Conservation (phyloP, 106 monocot genomes). For the Dendrobium chrysotoxum region DNA sequence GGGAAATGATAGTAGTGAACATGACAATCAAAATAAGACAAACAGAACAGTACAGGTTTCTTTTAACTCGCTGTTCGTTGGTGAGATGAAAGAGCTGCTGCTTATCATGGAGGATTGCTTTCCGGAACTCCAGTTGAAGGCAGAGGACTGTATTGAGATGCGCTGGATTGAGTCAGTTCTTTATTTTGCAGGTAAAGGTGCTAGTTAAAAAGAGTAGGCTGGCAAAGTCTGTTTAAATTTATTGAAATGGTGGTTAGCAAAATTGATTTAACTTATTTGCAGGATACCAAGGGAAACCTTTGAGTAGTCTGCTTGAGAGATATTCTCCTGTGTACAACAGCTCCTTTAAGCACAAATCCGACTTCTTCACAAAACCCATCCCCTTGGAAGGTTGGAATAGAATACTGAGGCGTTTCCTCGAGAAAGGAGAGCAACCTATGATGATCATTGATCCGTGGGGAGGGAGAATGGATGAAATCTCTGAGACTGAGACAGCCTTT, state of each 20-base stretch:
- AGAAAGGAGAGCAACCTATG: neutral
- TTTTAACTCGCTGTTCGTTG: conserved; percentile 29
- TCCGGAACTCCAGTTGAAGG: conserved; percentile 23
- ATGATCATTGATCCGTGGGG: conserved; percentile 23
- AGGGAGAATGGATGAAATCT: conserved; percentile 18
- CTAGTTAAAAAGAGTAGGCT: no score
- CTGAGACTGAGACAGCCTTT: conserved; percentile 12
- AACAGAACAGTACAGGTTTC: neutral
- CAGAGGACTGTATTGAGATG: conserved; percentile 29
- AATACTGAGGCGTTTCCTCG: conserved; percentile 12
- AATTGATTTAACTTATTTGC: no score
- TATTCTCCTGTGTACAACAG: neutral
- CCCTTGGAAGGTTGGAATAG: neutral
- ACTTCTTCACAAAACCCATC: conserved; percentile 6
- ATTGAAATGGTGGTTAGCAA: no score
- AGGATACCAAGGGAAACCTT: neutral
- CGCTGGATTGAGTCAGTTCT: conserved; percentile 30
- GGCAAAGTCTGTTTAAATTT: no score
- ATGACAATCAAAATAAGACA: neutral
- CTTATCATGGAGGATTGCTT: conserved; percentile 18
- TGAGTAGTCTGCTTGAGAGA: neutral
- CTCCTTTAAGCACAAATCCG: conserved; percentile 19
- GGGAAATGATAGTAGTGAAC: no score
- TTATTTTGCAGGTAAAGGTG: neutral
- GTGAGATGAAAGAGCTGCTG: conserved; percentile 11